A percentile compares a stretch with the other conserved stretches of the same genome.
These are phyloP conservation scores for Gelatoporia subvermispora DNA, from an alignment of 768 basidiomycete genomes.

Conservation along the genomic window DNA sequence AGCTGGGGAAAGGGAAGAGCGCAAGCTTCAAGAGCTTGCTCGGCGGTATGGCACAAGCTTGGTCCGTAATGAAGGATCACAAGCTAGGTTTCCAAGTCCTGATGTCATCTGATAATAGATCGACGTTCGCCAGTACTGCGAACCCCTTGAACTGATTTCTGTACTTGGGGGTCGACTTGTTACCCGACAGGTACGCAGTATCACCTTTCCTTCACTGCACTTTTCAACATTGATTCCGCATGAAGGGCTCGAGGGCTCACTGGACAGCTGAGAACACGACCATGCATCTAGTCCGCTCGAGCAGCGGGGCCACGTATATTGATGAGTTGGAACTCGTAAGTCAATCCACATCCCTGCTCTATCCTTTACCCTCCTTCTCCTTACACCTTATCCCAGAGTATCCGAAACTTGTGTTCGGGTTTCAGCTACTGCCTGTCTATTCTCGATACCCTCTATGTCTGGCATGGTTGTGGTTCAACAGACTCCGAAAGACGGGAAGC, in stretches of 20 bases:
- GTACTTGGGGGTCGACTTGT: slow-evolving; percentile 66
- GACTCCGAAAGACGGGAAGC: slow-evolving; percentile 58
- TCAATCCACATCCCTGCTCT: slow-evolving; percentile 2
- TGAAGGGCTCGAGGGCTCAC: slow-evolving; percentile 62
- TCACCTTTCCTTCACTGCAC: slow-evolving; percentile 2
- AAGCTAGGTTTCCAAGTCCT: not conserved
- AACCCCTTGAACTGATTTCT: slow-evolving; percentile 58
- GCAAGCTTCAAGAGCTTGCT: slow-evolving; percentile 65
- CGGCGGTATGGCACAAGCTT: slow-evolving; percentile 64
- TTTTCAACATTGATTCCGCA: slow-evolving; percentile 5
- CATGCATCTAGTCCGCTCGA: slow-evolving; percentile 68
- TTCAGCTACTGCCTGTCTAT: slow-evolving; percentile 77
- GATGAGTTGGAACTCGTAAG: slow-evolving; percentile 72
- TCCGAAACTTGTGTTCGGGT: slow-evolving; percentile 75
- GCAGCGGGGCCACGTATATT: slow-evolving; percentile 47
- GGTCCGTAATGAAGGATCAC: slow-evolving; percentile 40
- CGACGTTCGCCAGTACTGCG: slow-evolving; percentile 52
- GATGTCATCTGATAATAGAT: slow-evolving; percentile 19
- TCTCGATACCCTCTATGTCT: slow-evolving; percentile 68
- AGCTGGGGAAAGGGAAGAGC: slow-evolving; percentile 55
- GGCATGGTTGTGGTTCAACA: slow-evolving; percentile 74
- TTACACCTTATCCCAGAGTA: slow-evolving; percentile 32
- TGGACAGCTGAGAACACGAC: slow-evolving; percentile 80
- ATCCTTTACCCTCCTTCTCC: slow-evolving; percentile 3
- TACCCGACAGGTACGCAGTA: slow-evolving; percentile 63